These are phyloP conservation scores for Tremella mesenterica DNA, from an alignment of 768 basidiomycete species.

Conservation along the genomic window DNA sequence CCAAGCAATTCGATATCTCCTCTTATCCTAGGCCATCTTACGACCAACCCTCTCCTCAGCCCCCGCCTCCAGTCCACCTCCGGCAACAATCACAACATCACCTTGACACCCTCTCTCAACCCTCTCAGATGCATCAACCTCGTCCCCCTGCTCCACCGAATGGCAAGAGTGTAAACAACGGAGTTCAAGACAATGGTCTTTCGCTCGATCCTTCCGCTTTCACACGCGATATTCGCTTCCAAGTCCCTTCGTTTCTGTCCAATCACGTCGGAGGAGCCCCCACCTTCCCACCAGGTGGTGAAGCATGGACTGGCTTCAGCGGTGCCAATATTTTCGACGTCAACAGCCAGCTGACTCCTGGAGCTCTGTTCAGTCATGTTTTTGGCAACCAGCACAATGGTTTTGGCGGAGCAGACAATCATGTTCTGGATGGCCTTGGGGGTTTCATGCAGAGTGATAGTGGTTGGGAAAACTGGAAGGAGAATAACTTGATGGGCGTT, in stretches of 20 bases:
- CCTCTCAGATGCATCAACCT: not conserved
- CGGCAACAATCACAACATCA: constrained; percentile 1
- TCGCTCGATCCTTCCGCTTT: constrained; percentile 42
- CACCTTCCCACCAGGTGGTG: constrained; percentile 41
- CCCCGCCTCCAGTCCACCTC: not conserved
- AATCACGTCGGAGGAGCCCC: constrained; percentile 28
- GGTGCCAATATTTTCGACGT: constrained; percentile 14
- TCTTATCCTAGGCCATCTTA: not conserved
- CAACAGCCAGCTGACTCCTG: constrained; percentile 20
- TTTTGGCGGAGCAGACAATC: not conserved
- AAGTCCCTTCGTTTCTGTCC: constrained; percentile 32
- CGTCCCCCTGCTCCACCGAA: not conserved
- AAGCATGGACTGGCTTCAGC: constrained; percentile 41
- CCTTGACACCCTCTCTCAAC: constrained; percentile 9
- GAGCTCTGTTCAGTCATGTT: constrained; percentile 20
- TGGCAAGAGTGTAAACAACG: not conserved
- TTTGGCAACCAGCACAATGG: constrained; percentile 9
- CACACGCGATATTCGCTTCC: constrained; percentile 37
- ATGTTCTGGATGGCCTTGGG: constrained; percentile 16
- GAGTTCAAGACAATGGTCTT: constrained; percentile 17
- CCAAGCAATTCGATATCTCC: not conserved
- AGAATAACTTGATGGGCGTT: not conserved
- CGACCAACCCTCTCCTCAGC: not conserved
- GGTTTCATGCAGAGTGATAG: constrained; percentile 18
- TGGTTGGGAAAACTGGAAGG: constrained; percentile 10